Evolutionary conservation across 2,329 filamentous ascomycete species (phyloP).

Genomic region (Epichloe festucae): DNA sequence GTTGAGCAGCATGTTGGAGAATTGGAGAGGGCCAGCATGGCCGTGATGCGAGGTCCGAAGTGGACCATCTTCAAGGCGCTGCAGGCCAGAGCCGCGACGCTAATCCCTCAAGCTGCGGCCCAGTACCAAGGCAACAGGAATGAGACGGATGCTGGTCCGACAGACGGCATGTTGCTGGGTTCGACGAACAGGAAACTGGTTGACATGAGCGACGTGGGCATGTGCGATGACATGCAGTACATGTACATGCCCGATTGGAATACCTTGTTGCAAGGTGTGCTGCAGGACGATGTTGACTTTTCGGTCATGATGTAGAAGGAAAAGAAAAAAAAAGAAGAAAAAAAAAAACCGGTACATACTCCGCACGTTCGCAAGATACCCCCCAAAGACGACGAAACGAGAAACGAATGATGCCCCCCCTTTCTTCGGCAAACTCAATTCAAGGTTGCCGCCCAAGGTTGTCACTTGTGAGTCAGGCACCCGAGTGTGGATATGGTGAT

Average conservation of each 20-base stretch:
- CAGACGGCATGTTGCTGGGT: neutral
- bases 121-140: neutral
- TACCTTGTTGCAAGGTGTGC: slow-evolving; percentile 17
- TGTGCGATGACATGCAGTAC: slow-evolving; percentile 6
- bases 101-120: slow-evolving; percentile 8
- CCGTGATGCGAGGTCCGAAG: slow-evolving; percentile 12
- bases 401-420: too few species aligned
- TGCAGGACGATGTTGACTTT: slow-evolving; percentile 13
- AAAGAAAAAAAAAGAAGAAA: neutral
- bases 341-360: neutral
- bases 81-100: slow-evolving; percentile 16
- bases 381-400: too few species aligned
- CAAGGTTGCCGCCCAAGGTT: too few species aligned
- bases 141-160: neutral
- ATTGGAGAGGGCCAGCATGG: neutral
- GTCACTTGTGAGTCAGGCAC: too few species aligned
- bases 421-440: too few species aligned
- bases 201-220: neutral
- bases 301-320: slow-evolving; percentile 7
- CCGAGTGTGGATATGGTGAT: neutral
- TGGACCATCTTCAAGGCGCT: slow-evolving; percentile 19
- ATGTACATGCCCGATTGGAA: slow-evolving; percentile 16
- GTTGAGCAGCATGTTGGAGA: slow-evolving; percentile 8
- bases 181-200: neutral
- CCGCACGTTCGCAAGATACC: too few species aligned